phyloP scores from a whole-genome alignment of 2,329 filamentous ascomycete genomes.

The Aspergillus melleus region DNA sequence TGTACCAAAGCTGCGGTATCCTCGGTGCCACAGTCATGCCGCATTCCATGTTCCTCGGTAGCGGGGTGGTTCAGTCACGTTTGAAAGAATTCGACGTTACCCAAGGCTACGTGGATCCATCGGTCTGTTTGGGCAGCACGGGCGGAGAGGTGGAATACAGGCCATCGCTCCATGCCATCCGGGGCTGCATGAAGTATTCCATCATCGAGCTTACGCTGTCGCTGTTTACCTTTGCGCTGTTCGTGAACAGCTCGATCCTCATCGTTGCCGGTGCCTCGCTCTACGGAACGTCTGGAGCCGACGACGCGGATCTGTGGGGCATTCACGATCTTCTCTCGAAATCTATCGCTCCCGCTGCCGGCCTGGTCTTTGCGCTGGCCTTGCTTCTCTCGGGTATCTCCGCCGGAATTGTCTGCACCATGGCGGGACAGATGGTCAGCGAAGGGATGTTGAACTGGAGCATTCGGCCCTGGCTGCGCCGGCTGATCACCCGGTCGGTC shows the following conservation, averaged over 20 bases:
- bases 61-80: slow-evolving; percentile 57
- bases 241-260: slow-evolving; percentile 80
- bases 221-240: slow-evolving; percentile 79
- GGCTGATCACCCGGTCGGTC: slow-evolving; percentile 74
- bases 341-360: slow-evolving; percentile 72
- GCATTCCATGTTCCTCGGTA: slow-evolving; percentile 59
- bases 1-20: slow-evolving; percentile 57
- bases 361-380: slow-evolving; percentile 80
- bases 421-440: slow-evolving; percentile 84
- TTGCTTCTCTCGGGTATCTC: slow-evolving; percentile 77
- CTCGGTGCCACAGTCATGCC: slow-evolving; percentile 59
- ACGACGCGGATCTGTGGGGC: slow-evolving; percentile 74
- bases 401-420: slow-evolving; percentile 85
- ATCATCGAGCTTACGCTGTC: slow-evolving; percentile 69
- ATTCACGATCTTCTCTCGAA: slow-evolving; percentile 72
- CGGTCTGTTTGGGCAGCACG: slow-evolving; percentile 30
- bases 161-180: slow-evolving; percentile 72
- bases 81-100: slow-evolving; percentile 50
- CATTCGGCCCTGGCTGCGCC: slow-evolving; percentile 73
- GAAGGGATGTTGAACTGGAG: slow-evolving; percentile 79
- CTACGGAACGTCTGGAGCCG: slow-evolving; percentile 61
- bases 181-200: slow-evolving; percentile 71
- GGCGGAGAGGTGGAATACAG: slow-evolving; percentile 62
- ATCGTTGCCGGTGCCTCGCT: slow-evolving; percentile 79
- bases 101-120: slow-evolving; percentile 36